Evolutionary conservation across 495 filamentous ascomycete species (phyloP).

Genomic region (Mycothermus thermophilus): DNA sequence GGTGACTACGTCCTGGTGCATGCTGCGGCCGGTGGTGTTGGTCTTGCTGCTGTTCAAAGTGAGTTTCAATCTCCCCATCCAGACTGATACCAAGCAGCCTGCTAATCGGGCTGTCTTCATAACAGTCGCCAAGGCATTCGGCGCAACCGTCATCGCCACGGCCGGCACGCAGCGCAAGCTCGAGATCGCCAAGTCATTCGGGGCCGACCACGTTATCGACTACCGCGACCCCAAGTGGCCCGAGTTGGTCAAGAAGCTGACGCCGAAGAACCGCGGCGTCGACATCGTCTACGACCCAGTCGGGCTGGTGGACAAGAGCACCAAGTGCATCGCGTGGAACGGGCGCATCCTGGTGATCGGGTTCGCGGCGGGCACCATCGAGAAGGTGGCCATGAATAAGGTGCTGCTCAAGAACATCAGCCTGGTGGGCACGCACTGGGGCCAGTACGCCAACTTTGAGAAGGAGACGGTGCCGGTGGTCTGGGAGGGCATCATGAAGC

Average conservation of each 20-base stretch:
- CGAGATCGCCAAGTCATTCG: constrained; percentile 60
- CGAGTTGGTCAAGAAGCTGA: constrained; percentile 61
- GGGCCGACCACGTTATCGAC: constrained; percentile 72
- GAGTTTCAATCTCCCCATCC: neutral
- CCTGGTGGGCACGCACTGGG: constrained; percentile 85
- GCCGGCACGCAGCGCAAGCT: constrained; percentile 67
- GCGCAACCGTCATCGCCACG: constrained; percentile 81
- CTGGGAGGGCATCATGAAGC: constrained; percentile 66
- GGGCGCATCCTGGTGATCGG: constrained; percentile 76
- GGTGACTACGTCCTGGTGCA: constrained; percentile 87
- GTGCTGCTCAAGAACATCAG: constrained; percentile 89
- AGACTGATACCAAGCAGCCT: too few relatives aligned
- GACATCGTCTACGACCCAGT: constrained; percentile 89
- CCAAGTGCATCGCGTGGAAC: constrained; percentile 87
- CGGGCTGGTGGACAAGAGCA: constrained; percentile 65
- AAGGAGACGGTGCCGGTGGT: constrained; percentile 54
- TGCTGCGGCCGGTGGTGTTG: constrained; percentile 85
- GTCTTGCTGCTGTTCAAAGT: constrained; percentile 76
- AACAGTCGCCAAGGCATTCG: constrained; percentile 68
- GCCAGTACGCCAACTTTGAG: constrained; percentile 63
- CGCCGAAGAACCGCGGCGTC: constrained; percentile 56
- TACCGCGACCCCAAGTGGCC: constrained; percentile 63
- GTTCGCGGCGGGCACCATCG: constrained; percentile 78
- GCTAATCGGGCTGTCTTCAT: neutral
- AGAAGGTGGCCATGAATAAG: constrained; percentile 84